Evolutionary conservation across 768 basidiomycete species (phyloP).

Genomic region (Collybia nuda): DNA sequence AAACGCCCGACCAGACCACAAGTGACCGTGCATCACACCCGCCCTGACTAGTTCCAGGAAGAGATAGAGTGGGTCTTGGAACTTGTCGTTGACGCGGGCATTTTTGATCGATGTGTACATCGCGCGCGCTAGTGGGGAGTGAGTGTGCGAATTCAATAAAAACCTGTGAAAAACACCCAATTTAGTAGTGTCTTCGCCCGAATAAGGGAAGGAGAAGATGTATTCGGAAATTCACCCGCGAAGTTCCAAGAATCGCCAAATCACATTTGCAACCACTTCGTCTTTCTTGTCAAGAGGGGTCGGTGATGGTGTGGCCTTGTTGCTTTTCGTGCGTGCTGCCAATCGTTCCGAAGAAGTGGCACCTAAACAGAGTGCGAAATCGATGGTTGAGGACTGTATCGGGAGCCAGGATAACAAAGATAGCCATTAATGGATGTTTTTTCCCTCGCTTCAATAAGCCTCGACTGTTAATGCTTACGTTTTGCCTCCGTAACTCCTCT

Average conservation of each 20-base stretch:
- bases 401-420: constrained; percentile 6
- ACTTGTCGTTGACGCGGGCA: constrained; percentile 92
- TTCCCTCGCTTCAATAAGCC: constrained; percentile 14
- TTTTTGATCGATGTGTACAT: constrained; percentile 80
- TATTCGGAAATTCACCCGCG: constrained; percentile 69
- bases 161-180: constrained; percentile 63
- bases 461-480: constrained; percentile 55
- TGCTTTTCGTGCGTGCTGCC: constrained; percentile 73
- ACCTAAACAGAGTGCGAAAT: constrained; percentile 91
- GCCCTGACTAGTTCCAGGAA: constrained; percentile 94
- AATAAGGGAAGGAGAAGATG: constrained; percentile 6
- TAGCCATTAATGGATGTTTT: constrained; percentile 22
- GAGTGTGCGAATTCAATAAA: constrained; percentile 83
- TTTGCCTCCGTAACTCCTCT: constrained; percentile 93
- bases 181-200: constrained; percentile 10
- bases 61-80: constrained; percentile 94
- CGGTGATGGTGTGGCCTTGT: constrained; percentile 44
- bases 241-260: constrained; percentile 97
- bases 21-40: constrained; percentile 94
- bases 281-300: constrained; percentile 91
- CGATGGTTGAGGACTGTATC: constrained; percentile 90
- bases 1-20: constrained; percentile 85
- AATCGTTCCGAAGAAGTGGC: constrained; percentile 82
- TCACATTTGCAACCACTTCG: constrained; percentile 96
- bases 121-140: constrained; percentile 88